Percentiles rank a stretch among this genome's conserved stretches.
Conservation (phyloP, 2,329 filamentous ascomycete species). For the Cercospora sp. region DNA sequence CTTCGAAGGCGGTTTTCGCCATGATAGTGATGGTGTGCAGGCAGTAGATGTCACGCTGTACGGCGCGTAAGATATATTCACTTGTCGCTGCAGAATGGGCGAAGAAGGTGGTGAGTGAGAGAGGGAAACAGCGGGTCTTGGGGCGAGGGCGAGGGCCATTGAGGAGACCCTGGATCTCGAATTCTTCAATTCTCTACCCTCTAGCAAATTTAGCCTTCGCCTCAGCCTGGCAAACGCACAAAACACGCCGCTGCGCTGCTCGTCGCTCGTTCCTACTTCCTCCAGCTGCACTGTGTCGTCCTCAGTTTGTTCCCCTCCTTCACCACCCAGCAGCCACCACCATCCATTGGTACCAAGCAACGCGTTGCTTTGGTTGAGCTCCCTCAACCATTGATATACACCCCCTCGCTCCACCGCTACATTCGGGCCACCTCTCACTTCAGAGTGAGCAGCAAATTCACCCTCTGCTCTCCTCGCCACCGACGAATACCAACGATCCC, state of each 20-base stretch:
- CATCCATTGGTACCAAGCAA: background rate
- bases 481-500: background rate
- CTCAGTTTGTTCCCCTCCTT: background rate
- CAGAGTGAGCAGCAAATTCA: background rate
- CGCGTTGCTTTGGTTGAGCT: background rate
- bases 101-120: background rate
- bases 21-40: background rate
- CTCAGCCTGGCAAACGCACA: background rate
- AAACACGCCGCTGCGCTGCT: background rate
- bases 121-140: background rate
- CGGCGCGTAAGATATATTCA: background rate
- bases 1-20: background rate
- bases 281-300: background rate
- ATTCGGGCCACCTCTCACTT: background rate
- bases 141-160: background rate
- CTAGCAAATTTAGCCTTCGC: background rate
- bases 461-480: background rate
- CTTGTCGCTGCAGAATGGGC: background rate
- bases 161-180: background rate
- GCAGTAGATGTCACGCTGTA: background rate
- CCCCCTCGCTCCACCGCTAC: conserved; percentile 7
- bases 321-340: background rate
- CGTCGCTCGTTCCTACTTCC: background rate
- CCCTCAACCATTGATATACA: background rate
- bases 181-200: background rate